phyloP scores from a whole-genome alignment of 2,329 filamentous ascomycete species.

The Grosmannia serpens region DNA sequence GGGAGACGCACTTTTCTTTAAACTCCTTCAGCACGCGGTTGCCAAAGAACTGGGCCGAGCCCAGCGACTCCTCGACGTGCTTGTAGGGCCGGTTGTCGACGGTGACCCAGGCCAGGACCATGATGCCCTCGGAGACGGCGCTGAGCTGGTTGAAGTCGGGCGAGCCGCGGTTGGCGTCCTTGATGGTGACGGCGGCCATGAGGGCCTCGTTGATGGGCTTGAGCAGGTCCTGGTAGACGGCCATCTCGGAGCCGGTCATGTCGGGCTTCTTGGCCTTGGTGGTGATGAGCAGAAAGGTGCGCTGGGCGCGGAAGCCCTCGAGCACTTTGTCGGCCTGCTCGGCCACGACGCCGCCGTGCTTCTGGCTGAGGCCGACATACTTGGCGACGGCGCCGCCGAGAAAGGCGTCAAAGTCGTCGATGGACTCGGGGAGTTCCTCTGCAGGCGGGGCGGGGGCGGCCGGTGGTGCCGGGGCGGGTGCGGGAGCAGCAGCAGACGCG shows the following conservation, averaged over 20 bases:
- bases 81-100: conserved; percentile 74
- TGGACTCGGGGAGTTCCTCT: conserved; percentile 60
- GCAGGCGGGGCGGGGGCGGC: conserved; percentile 24
- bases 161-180: conserved; percentile 68
- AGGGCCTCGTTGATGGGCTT: conserved; percentile 80
- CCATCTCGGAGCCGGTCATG: conserved; percentile 44
- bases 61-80: conserved; percentile 72
- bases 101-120: conserved; percentile 82
- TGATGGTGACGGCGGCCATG: conserved; percentile 65
- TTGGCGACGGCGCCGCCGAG: conserved; percentile 62
- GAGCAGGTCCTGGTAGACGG: conserved; percentile 63
- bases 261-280: conserved; percentile 91
- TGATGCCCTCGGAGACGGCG: conserved; percentile 81
- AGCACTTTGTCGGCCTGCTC: conserved; percentile 56
- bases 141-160: conserved; percentile 71
- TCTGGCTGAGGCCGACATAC: conserved; percentile 67
- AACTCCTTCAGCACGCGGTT: conserved; percentile 87
- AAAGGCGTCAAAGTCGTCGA: conserved; percentile 79
- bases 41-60: conserved; percentile 83
- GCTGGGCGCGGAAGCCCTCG: conserved; percentile 68
- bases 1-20: conserved; percentile 49
- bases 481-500: conserved; percentile 18
- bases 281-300: conserved; percentile 76
- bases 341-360: conserved; percentile 65
- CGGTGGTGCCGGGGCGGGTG: conserved; percentile 29